Evolutionary conservation across 495 filamentous ascomycete genomes (phyloP), one percentile per base, ranked within the genome.

Genomic region (Hyaloscypha variabilis): DNA sequence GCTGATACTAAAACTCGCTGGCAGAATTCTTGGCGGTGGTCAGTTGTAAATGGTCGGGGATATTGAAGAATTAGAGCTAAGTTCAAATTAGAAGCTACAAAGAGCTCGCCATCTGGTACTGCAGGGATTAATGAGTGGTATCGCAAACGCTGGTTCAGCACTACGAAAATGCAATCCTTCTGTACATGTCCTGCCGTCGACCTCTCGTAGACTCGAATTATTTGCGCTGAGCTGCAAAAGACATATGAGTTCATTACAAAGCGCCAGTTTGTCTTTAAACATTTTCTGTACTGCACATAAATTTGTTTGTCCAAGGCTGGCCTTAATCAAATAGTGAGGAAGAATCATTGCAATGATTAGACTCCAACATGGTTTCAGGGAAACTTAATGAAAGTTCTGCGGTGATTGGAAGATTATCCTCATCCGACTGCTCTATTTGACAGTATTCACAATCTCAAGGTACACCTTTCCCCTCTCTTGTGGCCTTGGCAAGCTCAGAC

Each of bases 401-500:
- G 13, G 19, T 46, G 39, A 46, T 17, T 46, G 39, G 6, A 46
- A 11, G 4, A 46, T 46, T 46, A 3, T 19, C 4, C 2, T 17
- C 39, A 46, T 46, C 39, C 17, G 39, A 46, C 17, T 17, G 17
- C 14, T 8, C 14, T 11, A 46, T 4, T 17, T 19, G 17, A 46
- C 11, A 46, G 17, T 46, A 3, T 17, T 34, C 19, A 17, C 29
- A 58, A 17, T 17, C 56, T 81, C 69, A 90, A 5, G 88, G 88
- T 64, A 91, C 82, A 21, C 78, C 83, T 64, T 77, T 81, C 8
- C 88, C 89, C 67, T 79, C 76, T 70, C 88, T 79, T 13, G 84
- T 90, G 29, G 88, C 89, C 77, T 90, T 86, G 23, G 83, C 88
- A 60, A 90, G 75, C 74, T 91, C 85, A 58, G 86, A 88, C 75